These are phyloP conservation scores for Raphanus hybrid DNA, from an alignment of 441 rosid genomes.

Conservation along the genomic window DNA sequence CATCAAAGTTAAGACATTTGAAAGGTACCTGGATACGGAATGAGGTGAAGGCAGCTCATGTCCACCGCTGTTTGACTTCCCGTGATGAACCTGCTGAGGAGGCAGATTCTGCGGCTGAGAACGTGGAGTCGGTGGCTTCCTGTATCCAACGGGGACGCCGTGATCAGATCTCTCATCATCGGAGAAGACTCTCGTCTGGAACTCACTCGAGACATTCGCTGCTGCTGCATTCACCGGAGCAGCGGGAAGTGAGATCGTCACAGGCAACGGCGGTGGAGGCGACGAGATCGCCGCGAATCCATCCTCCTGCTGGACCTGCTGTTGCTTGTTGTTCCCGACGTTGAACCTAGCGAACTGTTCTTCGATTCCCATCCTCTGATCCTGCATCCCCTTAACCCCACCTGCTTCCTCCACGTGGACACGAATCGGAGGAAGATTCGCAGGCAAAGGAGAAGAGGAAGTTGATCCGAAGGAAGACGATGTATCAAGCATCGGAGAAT, in stretches of 20 bases:
- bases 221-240: conserved; percentile 51
- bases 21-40: conserved; percentile 82
- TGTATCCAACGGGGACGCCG: conserved; percentile 58
- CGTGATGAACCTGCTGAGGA: conserved; percentile 51
- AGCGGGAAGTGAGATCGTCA: conserved; percentile 47
- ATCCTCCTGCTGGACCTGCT: conserved; percentile 59
- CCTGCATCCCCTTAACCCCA: conserved; percentile 47
- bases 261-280: conserved; percentile 63
- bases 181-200: conserved; percentile 57
- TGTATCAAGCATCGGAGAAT: conserved; percentile 94
- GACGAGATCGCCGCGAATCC: conserved; percentile 62
- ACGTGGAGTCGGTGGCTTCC: conserved; percentile 53
- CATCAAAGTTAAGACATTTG: background rate
- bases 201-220: conserved; percentile 53
- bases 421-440: conserved; percentile 87
- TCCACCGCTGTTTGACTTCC: conserved; percentile 61
- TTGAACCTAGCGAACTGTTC: conserved; percentile 83
- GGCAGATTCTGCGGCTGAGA: conserved; percentile 58
- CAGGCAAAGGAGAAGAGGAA: conserved; percentile 85
- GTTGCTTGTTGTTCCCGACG: conserved; percentile 37
- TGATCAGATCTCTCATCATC: conserved; percentile 98
- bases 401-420: conserved; percentile 68
- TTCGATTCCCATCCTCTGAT: conserved; percentile 74
- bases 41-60: conserved; percentile 84
- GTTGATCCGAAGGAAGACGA: conserved; percentile 93